Base-by-base conservation (phyloP, 352 stramenopile genomes). In the Poterioochromonas sp. region DNA sequence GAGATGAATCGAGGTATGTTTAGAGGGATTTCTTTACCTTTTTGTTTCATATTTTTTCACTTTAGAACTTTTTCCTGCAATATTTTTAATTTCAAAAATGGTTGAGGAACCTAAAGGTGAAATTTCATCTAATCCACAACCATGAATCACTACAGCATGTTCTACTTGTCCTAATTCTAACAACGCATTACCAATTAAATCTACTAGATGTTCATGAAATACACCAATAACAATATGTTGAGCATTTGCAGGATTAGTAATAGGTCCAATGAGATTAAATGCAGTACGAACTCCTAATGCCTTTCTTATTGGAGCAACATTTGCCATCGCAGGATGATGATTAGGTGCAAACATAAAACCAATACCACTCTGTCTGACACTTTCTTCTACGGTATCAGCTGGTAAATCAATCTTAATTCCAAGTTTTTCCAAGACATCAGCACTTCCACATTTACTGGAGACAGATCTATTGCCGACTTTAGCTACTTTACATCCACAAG, bases 201-300 rank as follows among this genome's bases (percentile, higher is more conserved):
- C 53, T 8, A 78, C 47, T 44, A 74, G n/a, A 40, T 76, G 81
- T 2, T 95, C 91, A 73, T 94, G 91, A 83, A 98, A 99, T 12
- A 99, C 96, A 73, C 96, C 96, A 82, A 99, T 98, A n/a, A 99
- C 93, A 41, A 96, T 87, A 62, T 87, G 88, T 81, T 97, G 91
- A 70, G 95, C 97, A 34, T 88, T 85, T 0, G 95, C 94, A 0
- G 96, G 93, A 86, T 99, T 99, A 1, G 97, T 91, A 81, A 99
- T 91, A 39, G 96, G 95, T 20, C 96, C 96, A 29, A 99, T 86
- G 71, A 99, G 95, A 83, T 99, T 99, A 81, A 99, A 99, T 35
- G 95, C 90, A 15, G 90, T 96, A 77, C 95, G 90, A 47, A 99
- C 92, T 35, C 91, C 90, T 69, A 99, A 92, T 65, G 94, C 89